Conservation (phyloP, 805 yeast genomes). For the Saturnispora dispora region DNA sequence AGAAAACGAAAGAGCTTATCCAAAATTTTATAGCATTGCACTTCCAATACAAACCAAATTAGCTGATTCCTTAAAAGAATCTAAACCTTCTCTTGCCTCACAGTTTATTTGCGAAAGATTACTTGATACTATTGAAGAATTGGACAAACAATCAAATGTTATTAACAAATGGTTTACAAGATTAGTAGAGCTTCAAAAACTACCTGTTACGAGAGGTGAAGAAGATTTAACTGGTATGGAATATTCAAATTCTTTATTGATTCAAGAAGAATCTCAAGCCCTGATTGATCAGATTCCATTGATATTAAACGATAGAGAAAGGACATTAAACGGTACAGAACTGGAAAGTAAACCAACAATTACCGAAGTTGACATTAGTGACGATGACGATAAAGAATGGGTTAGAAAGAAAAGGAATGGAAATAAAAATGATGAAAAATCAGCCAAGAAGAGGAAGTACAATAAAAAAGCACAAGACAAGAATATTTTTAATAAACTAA, state of each 20-base stretch:
- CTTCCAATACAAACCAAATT: conserved; percentile 1
- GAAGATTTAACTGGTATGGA: conserved; percentile 53
- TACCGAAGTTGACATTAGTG: background rate
- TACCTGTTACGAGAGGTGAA: conserved; percentile 32
- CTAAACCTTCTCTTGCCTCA: conserved; percentile 12
- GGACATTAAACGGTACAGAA: conserved; percentile 25
- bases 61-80: conserved; percentile 1
- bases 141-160: conserved; percentile 43
- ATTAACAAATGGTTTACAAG: conserved; percentile 45
- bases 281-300: conserved; percentile 47
- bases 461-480: background rate
- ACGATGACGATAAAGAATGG: conserved; percentile 5
- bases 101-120: conserved; percentile 24
- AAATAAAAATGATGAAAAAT: background rate
- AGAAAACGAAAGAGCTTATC: background rate
- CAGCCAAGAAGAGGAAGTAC: conserved; percentile 2
- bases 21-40: conserved; percentile 8
- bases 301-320: conserved; percentile 37
- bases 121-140: conserved; percentile 20
- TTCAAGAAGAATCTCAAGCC: conserved; percentile 62
- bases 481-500: conserved; percentile 1
- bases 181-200: conserved; percentile 34
- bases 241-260: conserved; percentile 62
- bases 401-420: conserved; percentile 2
- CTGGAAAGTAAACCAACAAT: conserved; percentile 7